Base-by-base conservation (phyloP, 345 rosid genomes). In the Sisymbrium altissimum region DNA sequence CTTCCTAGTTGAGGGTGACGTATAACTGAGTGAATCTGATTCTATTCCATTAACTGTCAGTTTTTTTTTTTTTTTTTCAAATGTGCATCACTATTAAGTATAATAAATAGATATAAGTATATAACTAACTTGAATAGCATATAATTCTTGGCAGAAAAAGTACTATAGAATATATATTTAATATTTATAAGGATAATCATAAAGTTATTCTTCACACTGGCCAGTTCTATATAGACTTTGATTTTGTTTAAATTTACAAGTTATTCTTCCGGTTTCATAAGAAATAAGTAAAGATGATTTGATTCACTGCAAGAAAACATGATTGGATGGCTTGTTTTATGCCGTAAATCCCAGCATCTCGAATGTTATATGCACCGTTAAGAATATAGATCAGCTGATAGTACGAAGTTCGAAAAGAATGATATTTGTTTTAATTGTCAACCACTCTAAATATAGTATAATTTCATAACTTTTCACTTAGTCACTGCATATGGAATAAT, bases 1-100 rank as follows among this genome's bases (percentile, higher is more conserved):
- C 43, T 45, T 66, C 59, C 43, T 66, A 43, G 72, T 48, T 58
- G 73, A 66, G 23, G 33, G 44, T 48, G 73, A 74, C 44, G 44
- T 67, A 59, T 66, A 74, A 58, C 73, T 39, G 44, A 58, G 45
- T 58, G 78, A 49, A 74, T 66, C 68, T 58, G 61, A 57, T 74
- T 57, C 78, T 48, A 40, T 66, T 74, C 73, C 61, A 66, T 39
- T 74, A 66, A 74, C 73, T 74, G 78, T 66, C 68, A 58, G 33
- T 7, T 5, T 19, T 35, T 39, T 3, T 49, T 49, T 25, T 3
- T 6, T n/a, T 49, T 49, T 25, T 3, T 6, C 6, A 15, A 54
- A 50, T 73, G 48, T 44, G 65, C 19, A 64, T 64, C 77, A 72
- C 76, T 63, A 43, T 21, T 54, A 54, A 43, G 14, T 73, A 33